Evolutionary conservation across 2,329 filamentous ascomycete species (phyloP).

Genomic region (Madurella mycetomatis): DNA sequence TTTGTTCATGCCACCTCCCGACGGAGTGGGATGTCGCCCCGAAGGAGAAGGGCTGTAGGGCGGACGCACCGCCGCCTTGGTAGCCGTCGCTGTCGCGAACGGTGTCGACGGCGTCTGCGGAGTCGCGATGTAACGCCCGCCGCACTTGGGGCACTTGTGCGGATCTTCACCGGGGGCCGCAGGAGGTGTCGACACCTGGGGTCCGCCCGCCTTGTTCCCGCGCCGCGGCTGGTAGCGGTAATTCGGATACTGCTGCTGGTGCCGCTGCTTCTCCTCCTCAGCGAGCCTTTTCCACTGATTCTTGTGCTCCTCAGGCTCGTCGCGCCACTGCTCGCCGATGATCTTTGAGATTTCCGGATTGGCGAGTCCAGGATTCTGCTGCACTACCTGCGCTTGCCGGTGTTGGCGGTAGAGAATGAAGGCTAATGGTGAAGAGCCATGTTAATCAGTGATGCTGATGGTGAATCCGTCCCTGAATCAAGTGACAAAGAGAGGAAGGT

Average conservation of each 20-base stretch:
- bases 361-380: conserved; percentile 78
- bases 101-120: conserved; percentile 55
- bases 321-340: conserved; percentile 88
- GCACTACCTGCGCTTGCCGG: conserved; percentile 76
- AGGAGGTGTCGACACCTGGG: conserved; percentile 7
- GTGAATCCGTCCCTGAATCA: not conserved
- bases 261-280: conserved; percentile 86
- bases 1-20: conserved; percentile 3
- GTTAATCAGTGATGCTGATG: conserved; percentile 25
- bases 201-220: conserved; percentile 38
- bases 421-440: conserved; percentile 51
- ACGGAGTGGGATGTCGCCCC: not conserved
- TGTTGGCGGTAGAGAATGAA: conserved; percentile 98
- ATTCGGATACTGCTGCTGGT: conserved; percentile 84
- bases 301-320: conserved; percentile 69
- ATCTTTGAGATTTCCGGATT: conserved; percentile 98
- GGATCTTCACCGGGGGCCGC: conserved; percentile 43
- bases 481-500: conserved; percentile 12
- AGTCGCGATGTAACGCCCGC: conserved; percentile 61
- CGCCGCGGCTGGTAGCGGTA: conserved; percentile 91
- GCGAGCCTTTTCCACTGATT: conserved; percentile 84
- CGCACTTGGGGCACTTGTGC: conserved; percentile 65
- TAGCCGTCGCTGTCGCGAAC: conserved; percentile 32
- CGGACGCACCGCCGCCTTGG: conserved; percentile 1
- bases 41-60: conserved; percentile 1